Percentiles rank a stretch among this genome's conserved stretches.
These are phyloP conservation scores for Candida krabiensis DNA, from an alignment of 805 yeast genomes.

Conservation along the genomic window DNA sequence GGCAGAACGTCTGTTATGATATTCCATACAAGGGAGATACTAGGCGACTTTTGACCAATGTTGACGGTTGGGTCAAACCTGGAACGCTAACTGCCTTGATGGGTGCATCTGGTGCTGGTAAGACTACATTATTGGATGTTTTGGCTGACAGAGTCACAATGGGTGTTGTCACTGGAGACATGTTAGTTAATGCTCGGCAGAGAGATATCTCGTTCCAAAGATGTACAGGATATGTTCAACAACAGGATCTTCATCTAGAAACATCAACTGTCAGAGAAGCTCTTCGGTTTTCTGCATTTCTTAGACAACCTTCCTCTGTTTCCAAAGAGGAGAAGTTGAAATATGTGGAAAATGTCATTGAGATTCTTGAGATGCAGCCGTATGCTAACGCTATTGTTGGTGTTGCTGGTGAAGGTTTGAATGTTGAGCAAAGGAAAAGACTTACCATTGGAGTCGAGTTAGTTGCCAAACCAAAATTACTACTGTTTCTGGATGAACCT, in stretches of 20 bases:
- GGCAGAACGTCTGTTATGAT: constrained; percentile 60
- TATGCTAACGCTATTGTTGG: constrained; percentile 55
- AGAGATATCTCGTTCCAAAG: constrained; percentile 50
- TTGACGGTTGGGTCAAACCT: constrained; percentile 47
- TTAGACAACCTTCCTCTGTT: constrained; percentile 41
- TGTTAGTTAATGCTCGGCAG: constrained; percentile 52
- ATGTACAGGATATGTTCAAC: constrained; percentile 56
- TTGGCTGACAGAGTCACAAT: constrained; percentile 49
- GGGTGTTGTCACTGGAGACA: constrained; percentile 55
- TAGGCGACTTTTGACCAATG: constrained; percentile 40
- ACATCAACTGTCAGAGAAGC: constrained; percentile 52
- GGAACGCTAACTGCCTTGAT: constrained; percentile 58
- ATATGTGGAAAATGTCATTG: constrained; percentile 42
- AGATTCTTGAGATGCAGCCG: constrained; percentile 38
- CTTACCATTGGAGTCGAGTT: constrained; percentile 54
- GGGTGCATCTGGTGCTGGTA: constrained; percentile 68
- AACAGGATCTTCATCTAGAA: constrained; percentile 50
- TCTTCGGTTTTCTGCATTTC: constrained; percentile 44
- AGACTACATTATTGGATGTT: constrained; percentile 54
- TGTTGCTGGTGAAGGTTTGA: constrained; percentile 45
- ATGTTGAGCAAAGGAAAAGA: constrained; percentile 54
- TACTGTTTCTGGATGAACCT: constrained; percentile 57
- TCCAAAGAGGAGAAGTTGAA: constrained; percentile 40
- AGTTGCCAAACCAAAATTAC: constrained; percentile 51
- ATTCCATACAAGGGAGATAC: constrained; percentile 44